A percentile compares a stretch with the other conserved stretches of the same genome.
These are phyloP conservation scores for Hymenochaete sp. DNA, from an alignment of 1,284 basidiomycete species.

Conservation along the genomic window DNA sequence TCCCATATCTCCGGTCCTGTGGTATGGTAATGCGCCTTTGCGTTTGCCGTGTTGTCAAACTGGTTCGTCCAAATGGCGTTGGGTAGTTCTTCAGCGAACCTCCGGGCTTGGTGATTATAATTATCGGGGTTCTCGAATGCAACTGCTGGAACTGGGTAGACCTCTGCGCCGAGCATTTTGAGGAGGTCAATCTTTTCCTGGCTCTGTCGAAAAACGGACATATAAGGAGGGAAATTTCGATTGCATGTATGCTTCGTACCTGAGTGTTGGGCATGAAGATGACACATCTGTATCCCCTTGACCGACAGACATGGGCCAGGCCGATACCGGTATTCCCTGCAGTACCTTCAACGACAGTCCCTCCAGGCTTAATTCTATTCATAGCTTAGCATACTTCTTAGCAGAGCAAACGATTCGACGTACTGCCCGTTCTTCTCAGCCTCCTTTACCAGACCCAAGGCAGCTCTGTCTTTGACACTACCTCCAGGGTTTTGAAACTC, in stretches of 20 bases:
- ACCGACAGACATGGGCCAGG: slow-evolving; percentile 89
- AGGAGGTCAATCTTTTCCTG: slow-evolving; percentile 98
- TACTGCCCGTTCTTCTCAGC: slow-evolving; percentile 82
- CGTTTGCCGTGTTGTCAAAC: slow-evolving; percentile 92
- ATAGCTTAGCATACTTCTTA: slow-evolving; percentile 3
- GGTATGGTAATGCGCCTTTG: slow-evolving; percentile 79
- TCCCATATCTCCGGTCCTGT: slow-evolving; percentile 98
- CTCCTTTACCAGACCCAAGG: slow-evolving; percentile 81
- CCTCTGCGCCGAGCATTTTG: slow-evolving; percentile 70
- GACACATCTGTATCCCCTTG: slow-evolving; percentile 94
- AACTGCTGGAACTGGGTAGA: slow-evolving; percentile 28
- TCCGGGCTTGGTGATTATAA: slow-evolving; percentile 97
- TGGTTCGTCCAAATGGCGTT: slow-evolving; percentile 99
- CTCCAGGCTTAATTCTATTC: slow-evolving; percentile 76
- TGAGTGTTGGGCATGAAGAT: slow-evolving; percentile 99
- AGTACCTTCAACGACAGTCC: slow-evolving; percentile 95
- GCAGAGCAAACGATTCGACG: slow-evolving; percentile 12
- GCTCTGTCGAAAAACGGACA: slow-evolving; percentile 45
- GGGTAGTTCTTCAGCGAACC: slow-evolving; percentile 73
- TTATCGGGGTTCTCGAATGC: slow-evolving; percentile 88
- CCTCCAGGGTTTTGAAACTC: slow-evolving; percentile 99
- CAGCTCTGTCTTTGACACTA: slow-evolving; percentile 96
- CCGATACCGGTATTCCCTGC: slow-evolving; percentile 99
- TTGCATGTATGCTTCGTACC: slow-evolving; percentile 32
- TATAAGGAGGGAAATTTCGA: not conserved